Evolutionary conservation across 768 basidiomycete species (phyloP), one percentile per base, ranked within the genome.

Genomic region (Boletus edulis): DNA sequence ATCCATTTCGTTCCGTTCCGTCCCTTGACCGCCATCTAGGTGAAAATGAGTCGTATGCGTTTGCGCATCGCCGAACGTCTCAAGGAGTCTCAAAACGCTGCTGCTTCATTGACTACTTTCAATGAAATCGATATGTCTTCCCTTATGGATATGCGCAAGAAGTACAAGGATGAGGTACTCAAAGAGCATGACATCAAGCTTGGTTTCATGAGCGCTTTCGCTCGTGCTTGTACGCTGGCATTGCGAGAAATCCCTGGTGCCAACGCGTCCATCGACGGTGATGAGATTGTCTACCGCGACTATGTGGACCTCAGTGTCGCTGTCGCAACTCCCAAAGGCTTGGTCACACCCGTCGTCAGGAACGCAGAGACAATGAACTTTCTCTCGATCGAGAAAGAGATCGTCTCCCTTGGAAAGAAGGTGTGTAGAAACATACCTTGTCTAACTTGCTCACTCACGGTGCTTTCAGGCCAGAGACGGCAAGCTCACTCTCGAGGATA

Each of bases 51-150:
- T 73, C 88, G 95, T 49, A 99, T 99, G 97, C 91, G 96, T 45
- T 80, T 91, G 59, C 92, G 95, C 58, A 99, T 99, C 66, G 89
- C 95, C 45, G 93, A 95, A 75, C 94, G 96, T 49, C 84, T 99
- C 70, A 99, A 99, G 78, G 89, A 97, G 70, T 96, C 95, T 22
- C 96, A 99, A 72, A 97, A 98, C 69, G 84, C 91, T 18, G 97
- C 96, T 5, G 96, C 96, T 45, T 95, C 94, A 47, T 74, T 98
- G 56, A 98, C 97, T 34, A 98, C 96, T 24, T 99, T 99, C 83
- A 98, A 99, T 77, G 96, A 99, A 76, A 92, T 99, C 68, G 96
- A 98, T 78, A 98, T 99, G 96, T 94, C 93, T 40, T 87, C 91
- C 41, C 77, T 98, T 52, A 90, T 97, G 78, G 86, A 88, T 40